Evolutionary conservation across 805 yeast genomes (phyloP).

Genomic region (Teunomyces stri): DNA sequence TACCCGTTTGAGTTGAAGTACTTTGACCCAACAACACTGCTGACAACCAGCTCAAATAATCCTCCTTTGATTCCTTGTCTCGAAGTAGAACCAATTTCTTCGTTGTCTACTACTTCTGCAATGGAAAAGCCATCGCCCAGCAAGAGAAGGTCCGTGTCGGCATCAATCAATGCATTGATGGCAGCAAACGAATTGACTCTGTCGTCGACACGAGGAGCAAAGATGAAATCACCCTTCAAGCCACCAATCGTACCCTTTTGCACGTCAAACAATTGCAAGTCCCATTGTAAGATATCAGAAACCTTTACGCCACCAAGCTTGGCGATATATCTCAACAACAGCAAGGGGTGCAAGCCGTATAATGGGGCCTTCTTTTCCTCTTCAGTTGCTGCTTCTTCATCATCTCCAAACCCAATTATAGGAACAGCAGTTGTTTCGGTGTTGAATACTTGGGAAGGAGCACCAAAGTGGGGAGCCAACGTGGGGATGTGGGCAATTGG

Average conservation of each 20-base stretch:
- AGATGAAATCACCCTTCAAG: slow-evolving; percentile 68
- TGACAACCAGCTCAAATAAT: slow-evolving; percentile 60
- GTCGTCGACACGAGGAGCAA: slow-evolving; percentile 83
- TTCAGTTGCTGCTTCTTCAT: slow-evolving; percentile 49
- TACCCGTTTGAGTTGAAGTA: slow-evolving; percentile 15
- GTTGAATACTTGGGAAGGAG: slow-evolving; percentile 63
- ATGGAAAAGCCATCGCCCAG: slow-evolving; percentile 45
- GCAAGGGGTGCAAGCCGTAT: slow-evolving; percentile 64
- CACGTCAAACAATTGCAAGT: slow-evolving; percentile 76
- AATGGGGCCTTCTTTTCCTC: slow-evolving; percentile 65
- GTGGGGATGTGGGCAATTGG: slow-evolving; percentile 82
- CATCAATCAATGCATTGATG: slow-evolving; percentile 51
- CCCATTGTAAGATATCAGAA: slow-evolving; percentile 63
- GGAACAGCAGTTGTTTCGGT: slow-evolving; percentile 78
- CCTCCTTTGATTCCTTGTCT: slow-evolving; percentile 85
- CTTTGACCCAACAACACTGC: slow-evolving; percentile 46
- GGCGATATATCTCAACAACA: slow-evolving; percentile 67
- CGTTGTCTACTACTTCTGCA: slow-evolving; percentile 73
- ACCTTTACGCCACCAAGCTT: slow-evolving; percentile 57
- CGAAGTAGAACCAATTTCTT: slow-evolving; percentile 78
- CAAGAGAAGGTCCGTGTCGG: slow-evolving; percentile 22
- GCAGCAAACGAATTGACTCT: slow-evolving; percentile 80
- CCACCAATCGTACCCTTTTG: slow-evolving; percentile 82
- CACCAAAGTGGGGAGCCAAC: slow-evolving; percentile 85
- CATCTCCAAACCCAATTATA: slow-evolving; percentile 57